Conservation (phyloP, 192 early-diverging fungal genomes). For the Rhizoclosmatium globosum region DNA sequence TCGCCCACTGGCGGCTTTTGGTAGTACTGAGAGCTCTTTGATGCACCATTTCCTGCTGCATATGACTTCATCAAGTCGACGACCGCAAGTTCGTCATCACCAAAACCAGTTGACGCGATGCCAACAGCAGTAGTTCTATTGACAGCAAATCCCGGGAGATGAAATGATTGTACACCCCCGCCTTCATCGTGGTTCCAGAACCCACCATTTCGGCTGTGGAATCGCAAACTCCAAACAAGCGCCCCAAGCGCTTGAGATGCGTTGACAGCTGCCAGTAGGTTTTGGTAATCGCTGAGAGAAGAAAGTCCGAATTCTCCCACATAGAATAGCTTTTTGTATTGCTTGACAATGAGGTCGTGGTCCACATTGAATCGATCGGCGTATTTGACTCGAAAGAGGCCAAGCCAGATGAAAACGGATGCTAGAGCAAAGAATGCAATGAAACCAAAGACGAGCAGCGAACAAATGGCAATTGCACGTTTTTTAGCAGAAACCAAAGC, state of each 20-base stretch:
- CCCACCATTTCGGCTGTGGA: conserved; percentile 39
- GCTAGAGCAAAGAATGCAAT: too few relatives aligned
- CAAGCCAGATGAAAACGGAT: too few relatives aligned
- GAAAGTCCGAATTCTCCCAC: conserved; percentile 44
- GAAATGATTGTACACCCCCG: conserved; percentile 39
- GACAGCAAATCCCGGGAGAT: conserved; percentile 47
- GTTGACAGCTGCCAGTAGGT: neutral
- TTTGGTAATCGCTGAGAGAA: neutral
- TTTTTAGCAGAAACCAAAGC: too few relatives aligned
- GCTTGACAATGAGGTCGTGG: too few relatives aligned
- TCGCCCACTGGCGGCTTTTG: neutral
- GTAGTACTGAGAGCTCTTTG: neutral
- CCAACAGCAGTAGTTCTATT: neutral
- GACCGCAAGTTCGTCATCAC: neutral
- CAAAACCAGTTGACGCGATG: too few relatives aligned
- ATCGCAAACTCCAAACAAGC: conserved; percentile 47
- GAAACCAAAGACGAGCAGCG: too few relatives aligned
- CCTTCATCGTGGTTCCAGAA: conserved; percentile 52
- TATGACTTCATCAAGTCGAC: neutral
- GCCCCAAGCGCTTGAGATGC: conserved; percentile 7
- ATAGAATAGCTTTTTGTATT: neutral
- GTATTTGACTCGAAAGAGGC: too few relatives aligned
- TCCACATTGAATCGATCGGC: too few relatives aligned
- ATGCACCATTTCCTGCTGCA: neutral
- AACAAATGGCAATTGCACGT: too few relatives aligned